These are phyloP conservation scores for Aspergillus quadricinctus DNA, from an alignment of 2,329 filamentous ascomycete species.

Conservation along the genomic window DNA sequence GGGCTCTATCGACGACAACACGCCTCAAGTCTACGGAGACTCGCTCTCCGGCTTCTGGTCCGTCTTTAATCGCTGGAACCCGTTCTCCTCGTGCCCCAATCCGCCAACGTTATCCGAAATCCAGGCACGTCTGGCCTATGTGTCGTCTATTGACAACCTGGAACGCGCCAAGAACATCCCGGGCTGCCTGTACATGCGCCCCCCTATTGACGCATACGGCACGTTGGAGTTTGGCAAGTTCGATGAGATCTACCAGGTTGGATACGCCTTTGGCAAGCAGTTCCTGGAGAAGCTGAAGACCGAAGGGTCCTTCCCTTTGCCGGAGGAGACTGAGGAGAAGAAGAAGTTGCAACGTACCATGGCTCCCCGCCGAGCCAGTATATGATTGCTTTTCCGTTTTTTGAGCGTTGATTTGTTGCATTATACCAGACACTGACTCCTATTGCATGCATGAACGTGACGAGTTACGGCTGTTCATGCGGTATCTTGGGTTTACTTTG, in stretches of 20 bases:
- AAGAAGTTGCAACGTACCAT: conserved; percentile 71
- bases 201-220: conserved; percentile 87
- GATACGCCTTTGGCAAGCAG: conserved; percentile 78
- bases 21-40: conserved; percentile 88
- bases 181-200: conserved; percentile 93
- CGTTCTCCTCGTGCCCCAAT: conserved; percentile 82
- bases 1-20: conserved; percentile 84
- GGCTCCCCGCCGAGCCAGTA: conserved; percentile 74
- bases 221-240: conserved; percentile 97
- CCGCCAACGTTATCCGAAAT: conserved; percentile 94
- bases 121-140: conserved; percentile 89
- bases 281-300: conserved; percentile 73
- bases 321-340: conserved; percentile 71
- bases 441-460: not conserved
- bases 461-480: not conserved
- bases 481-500: not conserved
- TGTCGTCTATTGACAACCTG: conserved; percentile 88
- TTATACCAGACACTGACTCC: not conserved
- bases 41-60: conserved; percentile 94
- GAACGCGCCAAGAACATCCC: conserved; percentile 88
- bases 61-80: conserved; percentile 93
- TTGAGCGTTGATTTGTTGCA: not conserved
- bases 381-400: too few relatives aligned
- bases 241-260: conserved; percentile 90
- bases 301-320: conserved; percentile 67